Evolutionary conservation across 2,329 filamentous ascomycete species (phyloP).

Genomic region (Tetracladium maxilliforme): DNA sequence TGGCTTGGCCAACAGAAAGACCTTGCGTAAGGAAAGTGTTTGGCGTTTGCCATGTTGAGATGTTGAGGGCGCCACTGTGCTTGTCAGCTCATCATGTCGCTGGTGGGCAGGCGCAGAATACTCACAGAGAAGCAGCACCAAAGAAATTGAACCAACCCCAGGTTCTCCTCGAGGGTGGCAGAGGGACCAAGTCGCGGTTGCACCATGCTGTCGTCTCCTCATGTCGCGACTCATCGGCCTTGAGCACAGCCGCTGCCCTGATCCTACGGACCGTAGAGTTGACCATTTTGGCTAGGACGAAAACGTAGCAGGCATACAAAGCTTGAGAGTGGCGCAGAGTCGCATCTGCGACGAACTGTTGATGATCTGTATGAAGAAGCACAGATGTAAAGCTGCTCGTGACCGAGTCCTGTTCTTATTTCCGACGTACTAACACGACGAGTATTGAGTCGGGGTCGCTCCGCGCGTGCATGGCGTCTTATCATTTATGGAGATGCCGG

Average conservation of each 20-base stretch:
- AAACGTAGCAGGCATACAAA: too few relatives aligned
- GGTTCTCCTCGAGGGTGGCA: constrained; percentile 20
- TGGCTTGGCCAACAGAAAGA: constrained; percentile 28
- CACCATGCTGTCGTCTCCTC: constrained; percentile 28
- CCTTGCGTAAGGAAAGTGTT: constrained; percentile 29
- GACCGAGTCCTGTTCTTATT: too few relatives aligned
- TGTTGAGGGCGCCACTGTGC: constrained; percentile 13
- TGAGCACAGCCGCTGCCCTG: constrained; percentile 17
- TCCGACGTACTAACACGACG: too few relatives aligned
- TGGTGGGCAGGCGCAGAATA: constrained; percentile 3
- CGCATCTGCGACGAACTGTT: neutral
- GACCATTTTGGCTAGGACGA: too few relatives aligned
- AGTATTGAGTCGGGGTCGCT: too few relatives aligned
- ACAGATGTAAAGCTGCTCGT: too few relatives aligned
- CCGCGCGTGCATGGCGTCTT: too few relatives aligned
- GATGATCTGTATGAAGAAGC: neutral
- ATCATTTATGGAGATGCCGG: too few relatives aligned
- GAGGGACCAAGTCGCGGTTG: constrained; percentile 20
- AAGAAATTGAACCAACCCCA: constrained; percentile 26
- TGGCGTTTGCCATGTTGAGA: constrained; percentile 30
- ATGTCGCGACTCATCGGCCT: constrained; percentile 22
- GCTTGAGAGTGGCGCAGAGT: neutral
- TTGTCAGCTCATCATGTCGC: too few relatives aligned
- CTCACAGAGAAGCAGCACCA: constrained; percentile 23
- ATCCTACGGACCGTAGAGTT: constrained; percentile 7